Conservation (phyloP, 495 filamentous ascomycete species). For the Elasticomyces elasticus region DNA sequence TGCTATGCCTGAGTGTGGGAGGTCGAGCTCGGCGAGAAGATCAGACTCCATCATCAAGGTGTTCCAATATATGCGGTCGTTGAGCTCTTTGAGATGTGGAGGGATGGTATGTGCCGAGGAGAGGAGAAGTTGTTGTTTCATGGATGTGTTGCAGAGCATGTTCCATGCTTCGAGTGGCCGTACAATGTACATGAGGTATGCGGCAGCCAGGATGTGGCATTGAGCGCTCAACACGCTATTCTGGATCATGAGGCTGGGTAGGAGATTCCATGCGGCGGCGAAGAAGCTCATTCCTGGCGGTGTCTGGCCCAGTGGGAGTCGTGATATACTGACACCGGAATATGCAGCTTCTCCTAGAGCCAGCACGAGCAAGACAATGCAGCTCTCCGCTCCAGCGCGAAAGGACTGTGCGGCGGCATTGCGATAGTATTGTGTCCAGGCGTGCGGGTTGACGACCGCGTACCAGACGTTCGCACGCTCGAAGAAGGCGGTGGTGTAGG, state of each 20-base stretch:
- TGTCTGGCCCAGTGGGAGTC: slow-evolving; percentile 56
- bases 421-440: slow-evolving; percentile 66
- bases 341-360: slow-evolving; percentile 65
- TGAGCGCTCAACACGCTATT: slow-evolving; percentile 67
- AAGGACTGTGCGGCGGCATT: slow-evolving; percentile 62
- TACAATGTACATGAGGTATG: slow-evolving; percentile 74
- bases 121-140: slow-evolving; percentile 67
- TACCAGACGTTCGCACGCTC: slow-evolving; percentile 75
- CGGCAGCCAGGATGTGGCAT: slow-evolving; percentile 67
- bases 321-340: slow-evolving; percentile 57
- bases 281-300: slow-evolving; percentile 73
- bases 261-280: slow-evolving; percentile 64
- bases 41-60: slow-evolving; percentile 72
- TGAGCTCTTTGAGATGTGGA: slow-evolving; percentile 56
- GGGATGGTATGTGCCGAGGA: slow-evolving; percentile 61
- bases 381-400: slow-evolving; percentile 67
- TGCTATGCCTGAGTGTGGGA: slow-evolving; percentile 72
- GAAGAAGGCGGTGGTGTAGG: slow-evolving; percentile 69
- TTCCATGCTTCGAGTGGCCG: slow-evolving; percentile 77
- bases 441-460: slow-evolving; percentile 73
- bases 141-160: slow-evolving; percentile 63
- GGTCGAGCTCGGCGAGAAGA: slow-evolving; percentile 66
- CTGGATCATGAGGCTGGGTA: slow-evolving; percentile 68
- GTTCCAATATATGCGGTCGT: slow-evolving; percentile 76
- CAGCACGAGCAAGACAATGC: slow-evolving; percentile 69